Conservation (phyloP, 495 filamentous ascomycete species). For the Cryomyces minteri region DNA sequence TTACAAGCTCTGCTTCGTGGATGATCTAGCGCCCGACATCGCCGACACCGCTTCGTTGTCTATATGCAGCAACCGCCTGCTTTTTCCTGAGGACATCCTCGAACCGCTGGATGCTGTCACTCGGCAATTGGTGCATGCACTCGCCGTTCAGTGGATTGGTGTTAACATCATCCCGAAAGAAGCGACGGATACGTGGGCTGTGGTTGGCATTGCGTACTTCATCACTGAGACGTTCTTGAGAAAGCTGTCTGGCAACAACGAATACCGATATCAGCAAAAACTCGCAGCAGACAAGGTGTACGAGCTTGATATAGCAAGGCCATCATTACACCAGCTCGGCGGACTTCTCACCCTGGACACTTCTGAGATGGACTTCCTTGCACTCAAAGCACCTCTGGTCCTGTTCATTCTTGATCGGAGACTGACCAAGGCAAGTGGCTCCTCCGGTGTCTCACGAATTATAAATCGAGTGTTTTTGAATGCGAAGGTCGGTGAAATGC, state of each 20-base stretch:
- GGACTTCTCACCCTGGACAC: conserved; percentile 59
- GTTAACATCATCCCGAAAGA: conserved; percentile 70
- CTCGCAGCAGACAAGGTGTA: conserved; percentile 61
- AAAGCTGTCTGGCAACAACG: conserved; percentile 79
- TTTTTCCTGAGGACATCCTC: conserved; percentile 66
- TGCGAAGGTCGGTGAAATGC: conserved; percentile 57
- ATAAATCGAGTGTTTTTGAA: conserved; percentile 65
- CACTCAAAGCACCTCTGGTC: conserved; percentile 77
- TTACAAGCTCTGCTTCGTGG: conserved; percentile 86
- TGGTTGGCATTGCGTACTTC: conserved; percentile 77
- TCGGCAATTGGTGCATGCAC: conserved; percentile 55
- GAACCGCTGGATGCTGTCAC: conserved; percentile 67
- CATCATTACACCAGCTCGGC: conserved; percentile 67
- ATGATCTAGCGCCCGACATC: conserved; percentile 60
- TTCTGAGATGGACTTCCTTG: conserved; percentile 73
- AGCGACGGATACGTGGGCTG: conserved; percentile 74
- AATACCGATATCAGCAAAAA: conserved; percentile 84
- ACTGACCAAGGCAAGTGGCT: conserved; percentile 69
- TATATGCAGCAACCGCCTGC: conserved; percentile 69
- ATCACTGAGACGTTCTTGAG: conserved; percentile 87
- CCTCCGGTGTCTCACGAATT: conserved; percentile 66
- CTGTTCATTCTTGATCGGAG: conserved; percentile 86
- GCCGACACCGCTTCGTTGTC: conserved; percentile 63
- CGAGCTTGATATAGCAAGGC: conserved; percentile 62
- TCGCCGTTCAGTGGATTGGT: conserved; percentile 89